These are phyloP conservation scores for Volvariella surrecta DNA, from an alignment of 1,284 basidiomycete species.

Conservation along the genomic window DNA sequence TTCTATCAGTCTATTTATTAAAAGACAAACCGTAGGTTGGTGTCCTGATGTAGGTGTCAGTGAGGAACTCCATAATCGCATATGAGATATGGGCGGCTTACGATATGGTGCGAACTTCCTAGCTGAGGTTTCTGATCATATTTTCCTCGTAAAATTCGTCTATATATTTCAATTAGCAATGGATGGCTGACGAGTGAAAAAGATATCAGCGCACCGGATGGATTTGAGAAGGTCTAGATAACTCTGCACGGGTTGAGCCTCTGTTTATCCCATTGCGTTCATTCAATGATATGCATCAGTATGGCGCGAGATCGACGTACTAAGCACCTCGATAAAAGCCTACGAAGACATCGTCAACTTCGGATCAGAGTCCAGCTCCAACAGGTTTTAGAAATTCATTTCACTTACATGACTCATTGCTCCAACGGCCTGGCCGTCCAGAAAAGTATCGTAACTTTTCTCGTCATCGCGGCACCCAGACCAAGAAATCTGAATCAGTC, in stretches of 20 bases:
- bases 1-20: not conserved
- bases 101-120: conserved; percentile 1
- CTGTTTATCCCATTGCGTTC: not conserved
- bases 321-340: not conserved
- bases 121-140: conserved; percentile 1
- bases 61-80: not conserved
- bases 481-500: conserved; percentile 43
- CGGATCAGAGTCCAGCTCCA: not conserved
- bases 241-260: not conserved
- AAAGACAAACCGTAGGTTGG: not conserved
- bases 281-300: not conserved
- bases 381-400: not conserved
- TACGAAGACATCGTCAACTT: not conserved
- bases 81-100: not conserved
- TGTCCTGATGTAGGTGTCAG: not conserved
- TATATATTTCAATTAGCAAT: conserved; percentile 1
- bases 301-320: not conserved
- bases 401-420: conserved; percentile 61
- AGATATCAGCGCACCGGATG: not conserved
- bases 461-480: conserved; percentile 76
- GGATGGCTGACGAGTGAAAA: not conserved
- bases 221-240: not conserved
- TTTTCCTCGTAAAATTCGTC: not conserved
- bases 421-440: conserved; percentile 47
- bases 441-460: conserved; percentile 54